Percentiles rank a stretch among this genome's conserved stretches.
Conservation (phyloP, 176 grass and related monocot genomes). For the Miscanthus lutarioriparius region DNA sequence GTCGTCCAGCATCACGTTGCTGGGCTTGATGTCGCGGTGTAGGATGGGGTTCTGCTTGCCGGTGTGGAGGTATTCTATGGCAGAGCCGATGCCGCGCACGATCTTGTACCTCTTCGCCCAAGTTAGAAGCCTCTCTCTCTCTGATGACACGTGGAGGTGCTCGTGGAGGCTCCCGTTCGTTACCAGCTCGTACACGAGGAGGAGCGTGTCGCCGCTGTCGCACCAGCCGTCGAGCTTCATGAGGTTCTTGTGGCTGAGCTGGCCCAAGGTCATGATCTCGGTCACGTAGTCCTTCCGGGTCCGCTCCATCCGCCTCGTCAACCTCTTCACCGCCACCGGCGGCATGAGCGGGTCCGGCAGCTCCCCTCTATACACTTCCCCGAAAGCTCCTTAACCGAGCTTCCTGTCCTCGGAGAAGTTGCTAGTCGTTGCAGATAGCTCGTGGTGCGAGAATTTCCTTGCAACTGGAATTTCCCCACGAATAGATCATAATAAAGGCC, state of each 20-base stretch:
- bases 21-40: not conserved
- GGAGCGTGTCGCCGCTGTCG: not conserved
- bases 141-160: not conserved
- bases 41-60: not conserved
- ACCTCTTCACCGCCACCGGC: constrained; percentile 16
- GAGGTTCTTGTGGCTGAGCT: not conserved
- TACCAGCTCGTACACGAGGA: constrained; percentile 6
- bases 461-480: not conserved
- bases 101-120: not conserved
- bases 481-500: too few relatives aligned
- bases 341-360: not conserved
- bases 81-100: not conserved
- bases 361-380: not conserved
- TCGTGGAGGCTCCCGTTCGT: not conserved
- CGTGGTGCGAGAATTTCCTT: constrained; percentile 4
- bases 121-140: not conserved
- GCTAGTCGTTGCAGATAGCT: not conserved
- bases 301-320: not conserved
- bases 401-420: not conserved
- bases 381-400: not conserved
- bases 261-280: constrained; percentile 1
- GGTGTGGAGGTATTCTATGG: constrained; percentile 20
- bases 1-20: not conserved
- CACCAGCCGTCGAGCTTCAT: constrained; percentile 18
- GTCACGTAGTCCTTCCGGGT: not conserved